A percentile compares a stretch with the other conserved stretches of the same genome.
Evolutionary conservation across 1,139 yeast species (phyloP).

Genomic region (Schwanniomyces etchellsii): DNA sequence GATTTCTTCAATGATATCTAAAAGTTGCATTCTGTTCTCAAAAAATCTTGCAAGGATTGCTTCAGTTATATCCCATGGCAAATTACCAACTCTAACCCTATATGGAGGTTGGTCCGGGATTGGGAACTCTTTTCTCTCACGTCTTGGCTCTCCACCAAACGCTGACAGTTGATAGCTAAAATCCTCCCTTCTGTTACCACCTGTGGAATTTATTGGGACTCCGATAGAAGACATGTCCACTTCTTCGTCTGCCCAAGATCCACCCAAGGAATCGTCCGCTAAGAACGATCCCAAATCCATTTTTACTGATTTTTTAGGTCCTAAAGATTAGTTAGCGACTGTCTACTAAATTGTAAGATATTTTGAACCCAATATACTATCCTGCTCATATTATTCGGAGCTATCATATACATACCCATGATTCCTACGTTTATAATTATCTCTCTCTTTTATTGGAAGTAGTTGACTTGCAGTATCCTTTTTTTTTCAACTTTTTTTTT

Average conservation of each 20-base stretch:
- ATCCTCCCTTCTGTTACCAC: constrained; percentile 12
- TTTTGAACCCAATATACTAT: too few relatives aligned
- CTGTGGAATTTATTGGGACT: constrained; percentile 30
- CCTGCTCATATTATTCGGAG: constrained; percentile 1
- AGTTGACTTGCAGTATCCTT: too few relatives aligned
- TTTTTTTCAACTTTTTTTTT: too few relatives aligned
- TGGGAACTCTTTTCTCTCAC: constrained; percentile 64
- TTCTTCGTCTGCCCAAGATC: constrained; percentile 59
- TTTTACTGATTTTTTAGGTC: constrained; percentile 39
- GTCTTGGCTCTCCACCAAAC: constrained; percentile 12
- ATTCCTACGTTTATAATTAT: too few relatives aligned
- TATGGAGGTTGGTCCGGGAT: constrained; percentile 90
- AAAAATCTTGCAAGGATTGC: constrained; percentile 62
- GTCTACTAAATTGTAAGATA: background rate
- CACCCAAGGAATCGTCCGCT: constrained; percentile 43
- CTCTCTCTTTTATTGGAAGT: too few relatives aligned
- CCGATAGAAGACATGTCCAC: constrained; percentile 52
- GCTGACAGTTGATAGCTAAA: constrained; percentile 4
- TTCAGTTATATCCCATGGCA: constrained; percentile 80
- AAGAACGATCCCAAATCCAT: constrained; percentile 49
- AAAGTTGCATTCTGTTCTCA: constrained; percentile 50
- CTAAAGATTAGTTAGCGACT: constrained; percentile 18
- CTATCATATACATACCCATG: background rate
- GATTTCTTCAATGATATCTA: constrained; percentile 51
- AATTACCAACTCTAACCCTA: constrained; percentile 80